Evolutionary conservation across 768 basidiomycete genomes (phyloP).

Genomic region (Lactarius hatsudake): DNA sequence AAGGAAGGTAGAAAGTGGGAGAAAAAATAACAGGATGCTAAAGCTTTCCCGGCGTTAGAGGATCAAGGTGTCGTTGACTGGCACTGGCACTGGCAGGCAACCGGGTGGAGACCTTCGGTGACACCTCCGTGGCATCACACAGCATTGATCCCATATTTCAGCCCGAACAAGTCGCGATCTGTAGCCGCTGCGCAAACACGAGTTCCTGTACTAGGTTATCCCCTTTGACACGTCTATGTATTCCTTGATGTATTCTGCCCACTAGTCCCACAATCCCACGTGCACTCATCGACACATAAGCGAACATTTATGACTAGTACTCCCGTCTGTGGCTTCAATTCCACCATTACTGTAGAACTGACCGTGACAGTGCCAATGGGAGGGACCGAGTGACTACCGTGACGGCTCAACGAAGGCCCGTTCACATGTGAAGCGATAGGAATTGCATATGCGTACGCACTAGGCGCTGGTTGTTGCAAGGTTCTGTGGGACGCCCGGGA

Average conservation of each 20-base stretch:
- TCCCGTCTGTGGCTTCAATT: neutral
- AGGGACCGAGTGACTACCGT: neutral
- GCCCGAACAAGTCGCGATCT: constrained; percentile 25
- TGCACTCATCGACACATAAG: constrained; percentile 3
- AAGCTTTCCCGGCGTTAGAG: constrained; percentile 19
- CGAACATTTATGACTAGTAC: neutral
- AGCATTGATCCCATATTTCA: constrained; percentile 7
- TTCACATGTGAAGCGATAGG: constrained; percentile 12
- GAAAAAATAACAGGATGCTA: neutral
- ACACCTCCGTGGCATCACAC: constrained; percentile 19
- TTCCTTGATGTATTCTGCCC: neutral
- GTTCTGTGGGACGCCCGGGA: constrained; percentile 14
- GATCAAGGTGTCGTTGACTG: constrained; percentile 11
- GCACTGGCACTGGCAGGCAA: neutral
- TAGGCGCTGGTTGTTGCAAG: constrained; percentile 12
- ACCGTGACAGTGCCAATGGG: neutral
- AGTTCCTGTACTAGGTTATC: neutral
- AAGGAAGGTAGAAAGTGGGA: neutral
- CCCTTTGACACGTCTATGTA: neutral
- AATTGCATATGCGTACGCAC: constrained; percentile 10
- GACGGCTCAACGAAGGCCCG: constrained; percentile 7
- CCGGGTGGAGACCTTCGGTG: constrained; percentile 11
- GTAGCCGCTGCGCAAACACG: constrained; percentile 14
- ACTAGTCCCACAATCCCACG: neutral
- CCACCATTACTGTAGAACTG: neutral